These are phyloP conservation scores for Chamaenerion angustifolium DNA, from an alignment of 345 rosid genomes.

Conservation along the genomic window DNA sequence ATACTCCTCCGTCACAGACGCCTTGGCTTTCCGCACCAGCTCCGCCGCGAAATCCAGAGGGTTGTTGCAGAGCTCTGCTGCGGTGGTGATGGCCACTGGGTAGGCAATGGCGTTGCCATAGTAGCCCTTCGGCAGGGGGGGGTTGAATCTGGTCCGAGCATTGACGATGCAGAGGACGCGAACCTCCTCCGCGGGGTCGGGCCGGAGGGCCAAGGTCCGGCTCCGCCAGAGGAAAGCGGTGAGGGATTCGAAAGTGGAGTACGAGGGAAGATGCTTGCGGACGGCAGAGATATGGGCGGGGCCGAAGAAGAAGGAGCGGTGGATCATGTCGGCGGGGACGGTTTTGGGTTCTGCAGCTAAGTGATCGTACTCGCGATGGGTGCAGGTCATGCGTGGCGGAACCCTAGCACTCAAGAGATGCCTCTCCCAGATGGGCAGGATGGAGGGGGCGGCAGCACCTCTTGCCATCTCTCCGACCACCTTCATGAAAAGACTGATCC, in stretches of 20 bases:
- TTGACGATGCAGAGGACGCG: slow-evolving; percentile 29
- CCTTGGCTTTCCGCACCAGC: slow-evolving; percentile 27
- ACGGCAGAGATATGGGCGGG: slow-evolving; percentile 20
- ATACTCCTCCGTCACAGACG: slow-evolving; percentile 32
- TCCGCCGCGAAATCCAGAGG: slow-evolving; percentile 36
- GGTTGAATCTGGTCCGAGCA: slow-evolving; percentile 26
- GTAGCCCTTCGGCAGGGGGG: slow-evolving; percentile 27
- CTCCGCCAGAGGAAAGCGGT: slow-evolving; percentile 47
- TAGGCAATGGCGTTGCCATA: slow-evolving; percentile 38
- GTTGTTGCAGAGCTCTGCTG: slow-evolving; percentile 20
- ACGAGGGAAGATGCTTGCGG: slow-evolving; percentile 14
- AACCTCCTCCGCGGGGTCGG: slow-evolving; percentile 33
- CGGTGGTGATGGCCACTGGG: slow-evolving; percentile 25
- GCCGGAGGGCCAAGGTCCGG: slow-evolving; percentile 33
- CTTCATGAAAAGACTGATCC: slow-evolving; percentile 22
- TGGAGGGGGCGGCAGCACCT: slow-evolving; percentile 22
- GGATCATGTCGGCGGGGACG: slow-evolving; percentile 14
- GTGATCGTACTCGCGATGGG: slow-evolving; percentile 32
- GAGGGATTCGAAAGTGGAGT: slow-evolving; percentile 26
- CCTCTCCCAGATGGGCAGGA: slow-evolving; percentile 34
- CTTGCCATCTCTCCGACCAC: slow-evolving; percentile 35
- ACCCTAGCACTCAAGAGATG: slow-evolving; percentile 20
- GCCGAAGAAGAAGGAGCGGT: slow-evolving; percentile 41
- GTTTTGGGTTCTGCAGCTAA: slow-evolving; percentile 11
- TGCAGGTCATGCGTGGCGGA: slow-evolving; percentile 23